Conservation (phyloP, 2,329 filamentous ascomycete species). For the Penicillium sp. region DNA sequence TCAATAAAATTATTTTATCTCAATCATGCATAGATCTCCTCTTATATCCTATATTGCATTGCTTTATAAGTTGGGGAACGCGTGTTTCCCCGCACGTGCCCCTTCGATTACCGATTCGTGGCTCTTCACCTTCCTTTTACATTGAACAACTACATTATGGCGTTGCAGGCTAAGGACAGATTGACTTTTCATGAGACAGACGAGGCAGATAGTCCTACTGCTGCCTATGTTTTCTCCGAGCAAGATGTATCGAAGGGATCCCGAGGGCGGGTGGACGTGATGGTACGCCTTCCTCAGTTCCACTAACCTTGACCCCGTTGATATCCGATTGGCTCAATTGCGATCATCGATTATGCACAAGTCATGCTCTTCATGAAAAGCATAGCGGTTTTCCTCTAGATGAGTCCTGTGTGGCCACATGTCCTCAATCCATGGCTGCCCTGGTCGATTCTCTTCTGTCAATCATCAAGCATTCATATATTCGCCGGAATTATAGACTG, state of each 20-base stretch:
- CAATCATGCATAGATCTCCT: background rate
- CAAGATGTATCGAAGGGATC: constrained; percentile 13
- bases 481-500: background rate
- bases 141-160: constrained; percentile 1
- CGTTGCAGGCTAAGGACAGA: background rate
- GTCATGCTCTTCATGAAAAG: background rate
- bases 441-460: background rate
- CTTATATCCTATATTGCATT: background rate
- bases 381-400: background rate
- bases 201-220: constrained; percentile 50
- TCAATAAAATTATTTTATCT: constrained; percentile 1
- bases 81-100: constrained; percentile 18
- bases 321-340: background rate
- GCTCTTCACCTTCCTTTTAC: background rate
- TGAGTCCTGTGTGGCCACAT: background rate
- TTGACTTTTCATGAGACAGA: constrained; percentile 43
- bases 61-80: background rate
- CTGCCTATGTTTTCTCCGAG: constrained; percentile 51
- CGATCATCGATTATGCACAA: background rate
- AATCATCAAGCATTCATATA: background rate
- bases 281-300: constrained; percentile 27
- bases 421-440: background rate
- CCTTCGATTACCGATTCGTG: background rate
- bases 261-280: constrained; percentile 47
- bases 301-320: background rate